A percentile compares a stretch with the other conserved stretches of the same genome.
These are phyloP conservation scores for Fusarium odoratissimum DNA, from an alignment of 2,329 filamentous ascomycete species.

Conservation along the genomic window DNA sequence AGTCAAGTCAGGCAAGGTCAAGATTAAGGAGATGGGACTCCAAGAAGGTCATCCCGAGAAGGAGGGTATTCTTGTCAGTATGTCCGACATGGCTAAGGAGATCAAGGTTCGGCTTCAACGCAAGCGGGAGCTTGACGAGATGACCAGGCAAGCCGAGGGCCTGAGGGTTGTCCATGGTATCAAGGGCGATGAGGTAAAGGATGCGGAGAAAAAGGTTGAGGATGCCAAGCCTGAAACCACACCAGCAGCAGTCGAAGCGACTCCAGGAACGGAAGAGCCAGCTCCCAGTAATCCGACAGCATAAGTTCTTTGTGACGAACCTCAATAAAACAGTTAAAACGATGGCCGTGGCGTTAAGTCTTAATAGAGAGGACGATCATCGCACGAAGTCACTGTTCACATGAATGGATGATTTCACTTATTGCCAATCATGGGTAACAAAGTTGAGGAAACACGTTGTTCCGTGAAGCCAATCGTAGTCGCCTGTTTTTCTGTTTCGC, in stretches of 20 bases:
- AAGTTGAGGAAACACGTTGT: constrained; percentile 16
- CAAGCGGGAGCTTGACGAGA: constrained; percentile 57
- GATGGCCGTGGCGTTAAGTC: constrained; percentile 28
- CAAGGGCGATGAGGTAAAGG: constrained; percentile 47
- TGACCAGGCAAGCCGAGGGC: constrained; percentile 58
- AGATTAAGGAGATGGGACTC: constrained; percentile 82
- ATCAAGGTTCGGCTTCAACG: constrained; percentile 62
- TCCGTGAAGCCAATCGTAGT: constrained; percentile 17
- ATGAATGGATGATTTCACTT: constrained; percentile 3
- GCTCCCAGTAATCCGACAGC: constrained; percentile 19
- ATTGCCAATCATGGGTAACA: not conserved
- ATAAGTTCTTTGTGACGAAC: constrained; percentile 21
- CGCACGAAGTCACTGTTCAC: constrained; percentile 6
- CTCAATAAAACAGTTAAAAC: constrained; percentile 31
- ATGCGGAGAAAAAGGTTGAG: constrained; percentile 28
- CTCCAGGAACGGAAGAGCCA: constrained; percentile 20
- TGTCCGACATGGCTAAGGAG: constrained; percentile 71
- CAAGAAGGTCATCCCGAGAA: constrained; percentile 89
- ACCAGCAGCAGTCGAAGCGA: constrained; percentile 22
- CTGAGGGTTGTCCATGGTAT: constrained; percentile 61
- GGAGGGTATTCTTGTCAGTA: constrained; percentile 81
- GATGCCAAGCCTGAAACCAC: constrained; percentile 24
- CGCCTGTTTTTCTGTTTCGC: not conserved
- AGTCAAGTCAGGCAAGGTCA: constrained; percentile 82
- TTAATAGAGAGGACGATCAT: constrained; percentile 20